Evolutionary conservation across 306 rosid genomes (phyloP), one percentile per base, ranked within the genome.

Genomic region (Rosa rugosa): DNA sequence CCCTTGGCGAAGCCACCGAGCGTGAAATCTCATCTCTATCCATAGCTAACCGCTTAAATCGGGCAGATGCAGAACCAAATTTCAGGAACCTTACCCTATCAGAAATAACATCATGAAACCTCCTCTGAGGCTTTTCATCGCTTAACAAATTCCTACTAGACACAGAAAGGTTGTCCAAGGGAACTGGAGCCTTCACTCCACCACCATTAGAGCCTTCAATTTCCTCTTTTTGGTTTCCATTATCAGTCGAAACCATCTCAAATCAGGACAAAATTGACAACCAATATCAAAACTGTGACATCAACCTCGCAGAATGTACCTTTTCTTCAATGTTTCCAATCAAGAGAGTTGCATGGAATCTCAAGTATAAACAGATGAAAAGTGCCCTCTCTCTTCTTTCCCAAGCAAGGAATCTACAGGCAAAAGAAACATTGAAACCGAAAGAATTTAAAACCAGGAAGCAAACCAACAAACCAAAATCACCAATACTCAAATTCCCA

Each of bases 61-160:
- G 85, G 68, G 91, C 85, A 76, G 98, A 86, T 5, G 96, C 96
- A 60, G 97, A 93, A 31, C 97, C 97, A 84, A 89, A 82, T 71
- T 91, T 90, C 31, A 86, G 80, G 73, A 89, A 68, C 20, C 42
- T 84, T 34, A 82, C 72, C 80, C 90, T 88, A 59, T 81, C 82
- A 41, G 91, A 83, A 72, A 77, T 45, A 60, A 71, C 71, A 80
- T 69, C 65, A 54, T 78, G 75, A 69, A 83, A 84, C 49, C 85
- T 83, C 75, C 72, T 80, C 38, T 59, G 87, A 36, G 93, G 74
- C 72, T 81, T 89, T 76, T 82, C 91, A 31, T 72, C 45, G 71
- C 65, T 76, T 31, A 89, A 53, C 47, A 87, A 79, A 63, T 86
- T 84, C 77, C 77, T 84, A 16, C 12, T 75, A 60, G 97, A 83